phyloP scores from a whole-genome alignment of 108 stramenopile genomes.

The Skeletonema marinoi region DNA sequence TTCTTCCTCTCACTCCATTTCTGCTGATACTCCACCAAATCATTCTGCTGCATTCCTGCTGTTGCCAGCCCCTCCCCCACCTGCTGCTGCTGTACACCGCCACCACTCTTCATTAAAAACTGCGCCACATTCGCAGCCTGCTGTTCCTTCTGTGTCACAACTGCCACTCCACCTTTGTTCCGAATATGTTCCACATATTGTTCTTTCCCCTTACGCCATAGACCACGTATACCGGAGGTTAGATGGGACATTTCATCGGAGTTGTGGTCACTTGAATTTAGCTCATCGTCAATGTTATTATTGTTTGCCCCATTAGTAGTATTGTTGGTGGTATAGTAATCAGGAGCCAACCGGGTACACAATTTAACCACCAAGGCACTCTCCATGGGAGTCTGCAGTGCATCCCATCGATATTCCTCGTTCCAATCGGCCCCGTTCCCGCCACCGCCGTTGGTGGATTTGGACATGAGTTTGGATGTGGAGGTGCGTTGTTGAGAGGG shows the following conservation, averaged over 20 bases:
- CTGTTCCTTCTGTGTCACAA: conserved; percentile 18
- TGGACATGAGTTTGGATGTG: conserved; percentile 17
- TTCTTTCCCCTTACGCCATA: conserved; percentile 52
- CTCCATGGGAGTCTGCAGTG: conserved; percentile 42
- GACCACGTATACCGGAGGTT: too few species aligned
- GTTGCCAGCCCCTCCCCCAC: too few species aligned
- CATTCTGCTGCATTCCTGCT: background rate
- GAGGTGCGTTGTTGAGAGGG: background rate
- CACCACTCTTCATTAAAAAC: conserved; percentile 38
- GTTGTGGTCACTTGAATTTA: too few species aligned
- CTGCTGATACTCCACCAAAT: conserved; percentile 25
- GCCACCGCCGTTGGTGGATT: conserved; percentile 20
- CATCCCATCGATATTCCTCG: conserved; percentile 85
- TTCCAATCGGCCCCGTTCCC: conserved; percentile 68
- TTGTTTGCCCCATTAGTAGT: too few species aligned
- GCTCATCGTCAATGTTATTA: too few species aligned
- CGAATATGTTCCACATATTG: conserved; percentile 31
- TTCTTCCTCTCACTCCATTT: conserved; percentile 17
- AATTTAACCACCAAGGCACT: conserved; percentile 58
- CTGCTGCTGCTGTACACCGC: too few species aligned
- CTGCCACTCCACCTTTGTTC: background rate
- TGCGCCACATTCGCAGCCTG: conserved; percentile 49
- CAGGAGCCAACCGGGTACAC: conserved; percentile 32
- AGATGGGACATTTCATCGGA: too few species aligned
- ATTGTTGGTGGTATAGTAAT: too few species aligned